A percentile compares a stretch with the other conserved stretches of the same genome.
Conservation (phyloP, 2,329 filamentous ascomycete species). For the Penicillium palitans region DNA sequence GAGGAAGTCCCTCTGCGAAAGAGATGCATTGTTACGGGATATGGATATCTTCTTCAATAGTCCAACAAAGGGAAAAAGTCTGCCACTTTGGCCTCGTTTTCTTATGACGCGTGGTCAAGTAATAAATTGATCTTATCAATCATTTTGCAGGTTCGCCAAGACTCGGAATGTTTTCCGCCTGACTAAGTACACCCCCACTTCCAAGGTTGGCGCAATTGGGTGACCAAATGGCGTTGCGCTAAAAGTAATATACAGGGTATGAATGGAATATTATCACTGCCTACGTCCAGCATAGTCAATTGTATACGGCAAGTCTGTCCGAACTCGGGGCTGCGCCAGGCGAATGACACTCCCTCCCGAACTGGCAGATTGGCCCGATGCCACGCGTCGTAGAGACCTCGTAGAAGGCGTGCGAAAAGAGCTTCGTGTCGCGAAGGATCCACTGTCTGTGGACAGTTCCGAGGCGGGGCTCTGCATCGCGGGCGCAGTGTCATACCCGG, state of each 20-base stretch:
- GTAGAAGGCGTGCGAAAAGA: constrained; percentile 36
- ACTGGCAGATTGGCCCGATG: constrained; percentile 36
- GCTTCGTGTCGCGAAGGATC: constrained; percentile 15
- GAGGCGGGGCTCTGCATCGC: constrained; percentile 24
- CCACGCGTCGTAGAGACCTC: constrained; percentile 35
- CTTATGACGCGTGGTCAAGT: constrained; percentile 10
- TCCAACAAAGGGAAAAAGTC: background rate
- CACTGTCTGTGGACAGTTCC: constrained; percentile 17
- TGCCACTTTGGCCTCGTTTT: background rate
- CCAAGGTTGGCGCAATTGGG: constrained; percentile 11
- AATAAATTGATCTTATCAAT: constrained; percentile 37
- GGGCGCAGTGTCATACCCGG: constrained; percentile 31
- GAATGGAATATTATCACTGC: constrained; percentile 4
- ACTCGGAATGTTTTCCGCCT: constrained; percentile 22
- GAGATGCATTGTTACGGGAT: constrained; percentile 34
- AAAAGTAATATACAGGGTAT: constrained; percentile 18
- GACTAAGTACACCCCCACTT: constrained; percentile 25
- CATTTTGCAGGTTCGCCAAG: constrained; percentile 27
- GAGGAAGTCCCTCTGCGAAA: constrained; percentile 36
- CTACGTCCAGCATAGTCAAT: constrained; percentile 27
- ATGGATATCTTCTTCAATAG: background rate
- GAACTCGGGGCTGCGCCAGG: constrained; percentile 31
- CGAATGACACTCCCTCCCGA: constrained; percentile 45
- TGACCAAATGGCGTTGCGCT: constrained; percentile 12
- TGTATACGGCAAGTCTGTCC: constrained; percentile 38